Base-by-base conservation (phyloP, 78 protist species). In the Dictyostelium intermedium region DNA sequence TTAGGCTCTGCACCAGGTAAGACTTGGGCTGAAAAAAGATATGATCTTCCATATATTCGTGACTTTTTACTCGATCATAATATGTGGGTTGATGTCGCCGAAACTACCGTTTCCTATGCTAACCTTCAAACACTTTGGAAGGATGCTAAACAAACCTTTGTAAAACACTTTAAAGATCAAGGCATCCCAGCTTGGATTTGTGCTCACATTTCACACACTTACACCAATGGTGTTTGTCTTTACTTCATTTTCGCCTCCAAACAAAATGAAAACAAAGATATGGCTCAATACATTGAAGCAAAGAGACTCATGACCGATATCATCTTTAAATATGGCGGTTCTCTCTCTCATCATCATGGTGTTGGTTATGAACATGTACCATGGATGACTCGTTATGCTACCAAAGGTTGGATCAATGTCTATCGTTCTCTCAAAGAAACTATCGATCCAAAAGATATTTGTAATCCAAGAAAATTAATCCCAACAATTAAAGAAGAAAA, bases 271-370 rank as follows among this genome's bases (percentile, higher is more conserved):
- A 84, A 79, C 30, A 60, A 83, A 10, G 95, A 91, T 47, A 45
- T 95, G 83, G 73, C 83, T 25, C 81, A 63, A 43, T 95, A 89
- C 83, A 69, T 63, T 25, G 91, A 92, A 77, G 85, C 77, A 20
- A 81, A 96, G 72, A 23, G 61, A 25, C 91, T 91, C 53, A 96
- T 96, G 85, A 89, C 91, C 9, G 97, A 93, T 30, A 95, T 83
- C 11, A 85, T 97, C 50, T 16, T 97, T 66, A 91, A 91, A 83
- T 47, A 95, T 56, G 91, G 96, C 16, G 98, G 98, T 61, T 84
- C 97, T 23, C 41, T 97, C 61, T 41, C 96, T 20, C 98, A 97
- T 81, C 98, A 97, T 77, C 98, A 97, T 83, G 98, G 97, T 77
- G 96, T 97, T 30, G 98, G 98, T 41, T 91, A 95, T 56, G 92